phyloP scores from a whole-genome alignment of 129 eudicot genomes.

The Artemisia argyi region DNA sequence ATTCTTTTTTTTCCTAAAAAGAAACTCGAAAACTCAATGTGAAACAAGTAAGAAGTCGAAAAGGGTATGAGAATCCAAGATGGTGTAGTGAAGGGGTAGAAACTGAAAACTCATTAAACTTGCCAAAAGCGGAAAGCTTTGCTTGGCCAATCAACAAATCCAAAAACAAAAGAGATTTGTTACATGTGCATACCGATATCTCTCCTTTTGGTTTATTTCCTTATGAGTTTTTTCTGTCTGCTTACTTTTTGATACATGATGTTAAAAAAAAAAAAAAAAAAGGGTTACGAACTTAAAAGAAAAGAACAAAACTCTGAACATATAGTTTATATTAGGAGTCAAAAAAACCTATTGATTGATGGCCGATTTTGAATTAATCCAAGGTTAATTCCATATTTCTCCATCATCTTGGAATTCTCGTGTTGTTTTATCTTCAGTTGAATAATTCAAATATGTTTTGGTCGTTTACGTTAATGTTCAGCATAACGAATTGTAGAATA shows the following conservation, averaged over 20 bases:
- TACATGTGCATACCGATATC: conserved; percentile 19
- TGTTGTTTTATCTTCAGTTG: too few species aligned
- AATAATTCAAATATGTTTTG: too few species aligned
- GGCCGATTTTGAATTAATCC: too few species aligned
- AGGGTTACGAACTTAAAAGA: not conserved
- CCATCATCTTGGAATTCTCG: too few species aligned
- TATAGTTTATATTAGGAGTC: too few species aligned
- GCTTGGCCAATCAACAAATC: conserved; percentile 24
- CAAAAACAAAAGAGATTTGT: conserved; percentile 12
- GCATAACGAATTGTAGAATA: too few species aligned
- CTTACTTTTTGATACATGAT: not conserved
- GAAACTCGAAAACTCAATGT: too few species aligned
- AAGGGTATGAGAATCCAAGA: not conserved
- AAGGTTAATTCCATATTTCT: too few species aligned
- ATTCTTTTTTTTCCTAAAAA: too few species aligned
- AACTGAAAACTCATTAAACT: not conserved
- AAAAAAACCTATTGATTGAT: too few species aligned
- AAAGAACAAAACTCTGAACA: not conserved
- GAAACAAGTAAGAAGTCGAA: too few species aligned
- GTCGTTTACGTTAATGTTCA: too few species aligned
- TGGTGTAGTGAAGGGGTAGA: conserved; percentile 2
- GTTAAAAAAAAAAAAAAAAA: not conserved
- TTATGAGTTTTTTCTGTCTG: conserved; percentile 2
- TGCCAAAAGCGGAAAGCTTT: conserved; percentile 30
- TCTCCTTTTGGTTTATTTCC: conserved; percentile 4